These are phyloP conservation scores for Allium sativum DNA, from an alignment of 106 monocot genomes.

Conservation along the genomic window DNA sequence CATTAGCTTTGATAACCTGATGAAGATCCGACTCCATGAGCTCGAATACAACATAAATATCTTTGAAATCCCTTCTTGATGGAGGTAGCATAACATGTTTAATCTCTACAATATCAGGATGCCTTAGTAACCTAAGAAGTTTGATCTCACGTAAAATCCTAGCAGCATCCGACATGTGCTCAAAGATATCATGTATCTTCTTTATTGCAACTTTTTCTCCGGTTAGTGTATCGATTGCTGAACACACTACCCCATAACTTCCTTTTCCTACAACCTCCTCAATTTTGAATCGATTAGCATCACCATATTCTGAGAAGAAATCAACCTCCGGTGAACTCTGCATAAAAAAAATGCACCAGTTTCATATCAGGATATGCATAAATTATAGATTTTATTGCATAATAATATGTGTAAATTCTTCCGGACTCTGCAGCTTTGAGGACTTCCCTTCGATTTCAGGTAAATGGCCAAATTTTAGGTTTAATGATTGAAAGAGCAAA, in stretches of 20 bases:
- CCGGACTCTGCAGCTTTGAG: too few relatives aligned
- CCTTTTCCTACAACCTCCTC: slow-evolving; percentile 51
- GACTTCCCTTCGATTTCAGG: too few relatives aligned
- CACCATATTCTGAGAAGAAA: slow-evolving; percentile 47
- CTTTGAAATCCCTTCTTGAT: slow-evolving; percentile 45
- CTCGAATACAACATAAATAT: slow-evolving; percentile 32
- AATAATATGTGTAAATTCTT: too few relatives aligned
- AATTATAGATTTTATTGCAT: too few relatives aligned
- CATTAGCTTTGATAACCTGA: slow-evolving; percentile 53
- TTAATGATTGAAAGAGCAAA: too few relatives aligned
- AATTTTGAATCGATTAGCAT: slow-evolving; percentile 39
- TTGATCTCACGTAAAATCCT: slow-evolving; percentile 51
- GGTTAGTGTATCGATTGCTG: slow-evolving; percentile 37
- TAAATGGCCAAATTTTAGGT: too few relatives aligned
- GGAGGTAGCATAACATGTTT: slow-evolving; percentile 55
- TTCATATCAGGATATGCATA: neutral
- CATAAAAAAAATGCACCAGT: neutral
- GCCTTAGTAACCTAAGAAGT: slow-evolving; percentile 43
- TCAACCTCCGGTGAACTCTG: slow-evolving; percentile 34
- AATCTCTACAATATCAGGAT: slow-evolving; percentile 53
- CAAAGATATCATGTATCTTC: slow-evolving; percentile 54
- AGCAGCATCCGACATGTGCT: slow-evolving; percentile 52
- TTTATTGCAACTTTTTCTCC: slow-evolving; percentile 48
- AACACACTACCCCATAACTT: slow-evolving; percentile 48
- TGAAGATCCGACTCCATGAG: slow-evolving; percentile 62